Evolutionary conservation across 2,329 filamentous ascomycete genomes (phyloP).

Genomic region (Penicillium aurantiogriseum): DNA sequence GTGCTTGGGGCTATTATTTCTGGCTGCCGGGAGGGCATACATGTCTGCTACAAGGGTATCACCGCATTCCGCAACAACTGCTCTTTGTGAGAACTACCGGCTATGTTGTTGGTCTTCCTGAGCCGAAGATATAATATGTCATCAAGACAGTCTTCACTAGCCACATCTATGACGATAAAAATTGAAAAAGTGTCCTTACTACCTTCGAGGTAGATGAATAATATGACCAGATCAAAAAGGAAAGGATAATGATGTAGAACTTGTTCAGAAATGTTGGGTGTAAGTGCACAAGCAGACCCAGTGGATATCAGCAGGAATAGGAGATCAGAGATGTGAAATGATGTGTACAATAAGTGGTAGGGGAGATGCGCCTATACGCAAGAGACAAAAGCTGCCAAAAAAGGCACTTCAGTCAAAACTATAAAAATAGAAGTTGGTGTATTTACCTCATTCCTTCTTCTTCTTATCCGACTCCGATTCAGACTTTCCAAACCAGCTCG

Average conservation of each 20-base stretch:
- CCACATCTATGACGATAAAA: neutral
- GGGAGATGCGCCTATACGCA: neutral
- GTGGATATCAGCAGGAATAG: conserved; percentile 7
- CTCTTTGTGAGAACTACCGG: neutral
- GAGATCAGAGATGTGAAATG: conserved; percentile 1
- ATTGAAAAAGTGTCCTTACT: neutral
- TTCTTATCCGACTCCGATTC: conserved; percentile 14
- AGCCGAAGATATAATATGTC: neutral
- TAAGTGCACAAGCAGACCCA: neutral
- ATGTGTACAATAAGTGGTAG: conserved; percentile 16
- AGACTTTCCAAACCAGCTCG: conserved; percentile 14
- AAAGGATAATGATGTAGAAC: neutral
- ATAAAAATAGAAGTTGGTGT: neutral
- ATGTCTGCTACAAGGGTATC: neutral
- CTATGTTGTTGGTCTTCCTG: neutral
- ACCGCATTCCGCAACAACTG: neutral
- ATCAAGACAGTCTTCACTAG: neutral
- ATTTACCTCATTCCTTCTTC: conserved; percentile 21
- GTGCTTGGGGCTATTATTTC: no score
- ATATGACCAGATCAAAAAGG: no score
- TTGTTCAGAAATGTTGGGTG: neutral
- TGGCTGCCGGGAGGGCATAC: no score
- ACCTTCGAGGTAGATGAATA: neutral
- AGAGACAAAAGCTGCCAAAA: neutral
- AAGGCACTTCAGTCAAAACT: neutral